Conservation (phyloP, 2,329 filamentous ascomycete species). For the Xylaria arbuscula region DNA sequence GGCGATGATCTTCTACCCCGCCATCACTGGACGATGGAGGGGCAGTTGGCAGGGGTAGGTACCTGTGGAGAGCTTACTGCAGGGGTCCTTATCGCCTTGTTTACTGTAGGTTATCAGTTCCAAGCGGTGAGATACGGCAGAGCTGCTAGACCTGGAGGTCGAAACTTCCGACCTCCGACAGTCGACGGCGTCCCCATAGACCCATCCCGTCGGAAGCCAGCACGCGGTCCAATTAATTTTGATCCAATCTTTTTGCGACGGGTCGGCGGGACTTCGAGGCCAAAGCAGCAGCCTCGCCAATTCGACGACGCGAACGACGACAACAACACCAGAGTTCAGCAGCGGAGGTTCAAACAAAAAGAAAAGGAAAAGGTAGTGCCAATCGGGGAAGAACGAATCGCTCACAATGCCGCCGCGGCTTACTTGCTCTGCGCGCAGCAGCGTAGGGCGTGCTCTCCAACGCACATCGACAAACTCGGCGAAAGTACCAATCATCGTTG, state of each 20-base stretch:
- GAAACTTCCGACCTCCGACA: constrained; percentile 30
- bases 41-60: constrained; percentile 14
- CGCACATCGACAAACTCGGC: constrained; percentile 37
- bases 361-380: neutral
- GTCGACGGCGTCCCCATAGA: neutral
- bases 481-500: constrained; percentile 33
- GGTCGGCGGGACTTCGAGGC: constrained; percentile 1
- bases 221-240: constrained; percentile 33
- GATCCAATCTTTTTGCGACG: constrained; percentile 34
- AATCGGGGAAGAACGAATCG: constrained; percentile 7
- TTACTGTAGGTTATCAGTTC: constrained; percentile 12
- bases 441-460: constrained; percentile 41
- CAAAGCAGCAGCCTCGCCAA: constrained; percentile 9
- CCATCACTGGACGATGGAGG: constrained; percentile 24
- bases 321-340: constrained; percentile 17
- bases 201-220: constrained; percentile 11
- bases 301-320: constrained; percentile 11
- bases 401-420: constrained; percentile 45
- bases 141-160: neutral
- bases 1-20: constrained; percentile 24
- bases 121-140: constrained; percentile 41
- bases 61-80: neutral
- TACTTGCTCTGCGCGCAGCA: constrained; percentile 42
- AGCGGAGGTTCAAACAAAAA: constrained; percentile 5
- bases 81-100: constrained; percentile 19